Evolutionary conservation across 306 rosid genomes (phyloP).

Genomic region (Quercus glauca): DNA sequence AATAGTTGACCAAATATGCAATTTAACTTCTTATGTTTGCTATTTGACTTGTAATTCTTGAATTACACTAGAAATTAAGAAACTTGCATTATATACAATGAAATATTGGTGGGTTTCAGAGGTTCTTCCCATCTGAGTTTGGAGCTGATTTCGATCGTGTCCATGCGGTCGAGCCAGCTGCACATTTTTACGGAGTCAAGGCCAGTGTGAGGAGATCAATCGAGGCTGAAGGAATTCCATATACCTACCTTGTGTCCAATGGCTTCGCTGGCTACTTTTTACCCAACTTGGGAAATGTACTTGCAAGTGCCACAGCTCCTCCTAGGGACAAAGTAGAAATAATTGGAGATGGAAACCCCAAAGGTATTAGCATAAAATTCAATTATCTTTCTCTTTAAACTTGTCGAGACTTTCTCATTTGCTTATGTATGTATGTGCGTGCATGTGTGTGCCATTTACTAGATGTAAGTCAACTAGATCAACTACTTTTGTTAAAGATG

Average conservation of each 20-base stretch:
- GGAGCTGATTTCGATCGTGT: constrained; percentile 41
- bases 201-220: constrained; percentile 12
- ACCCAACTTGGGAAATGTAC: constrained; percentile 19
- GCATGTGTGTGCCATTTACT: too few relatives aligned
- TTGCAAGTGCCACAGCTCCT: constrained; percentile 22
- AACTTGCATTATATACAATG: too few relatives aligned
- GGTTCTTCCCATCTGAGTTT: constrained; percentile 47
- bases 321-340: constrained; percentile 39
- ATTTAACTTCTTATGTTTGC: too few relatives aligned
- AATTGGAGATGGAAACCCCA: constrained; percentile 48
- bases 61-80: background rate
- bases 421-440: too few relatives aligned
- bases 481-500: background rate
- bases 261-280: constrained; percentile 33
- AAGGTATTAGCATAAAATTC: constrained; percentile 8
- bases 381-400: background rate
- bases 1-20: too few relatives aligned
- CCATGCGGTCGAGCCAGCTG: constrained; percentile 26
- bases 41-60: background rate
- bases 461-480: background rate
- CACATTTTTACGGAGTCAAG: background rate
- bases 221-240: constrained; percentile 36
- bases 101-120: constrained; percentile 14
- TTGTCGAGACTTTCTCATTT: too few relatives aligned
- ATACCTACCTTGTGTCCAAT: constrained; percentile 5